These are phyloP conservation scores for Hymenoscyphus linearis DNA, from an alignment of 2,329 filamentous ascomycete species.

Conservation along the genomic window DNA sequence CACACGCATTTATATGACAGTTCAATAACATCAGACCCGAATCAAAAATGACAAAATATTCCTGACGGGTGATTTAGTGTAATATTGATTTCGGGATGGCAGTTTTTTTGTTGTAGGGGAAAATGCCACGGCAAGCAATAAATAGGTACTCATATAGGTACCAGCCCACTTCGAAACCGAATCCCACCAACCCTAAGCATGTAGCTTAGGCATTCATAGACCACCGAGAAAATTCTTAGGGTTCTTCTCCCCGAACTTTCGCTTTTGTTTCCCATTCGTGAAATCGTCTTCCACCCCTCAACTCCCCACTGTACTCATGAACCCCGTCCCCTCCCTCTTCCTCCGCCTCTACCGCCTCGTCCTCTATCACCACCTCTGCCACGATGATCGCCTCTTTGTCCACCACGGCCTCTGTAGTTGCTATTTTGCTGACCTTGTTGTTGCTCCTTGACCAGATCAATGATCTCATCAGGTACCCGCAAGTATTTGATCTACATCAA, in stretches of 20 bases:
- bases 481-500: constrained; percentile 81
- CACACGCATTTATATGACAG: too few relatives aligned
- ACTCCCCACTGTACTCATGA: constrained; percentile 10
- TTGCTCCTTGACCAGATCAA: constrained; percentile 91
- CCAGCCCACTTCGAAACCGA: neutral
- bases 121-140: neutral
- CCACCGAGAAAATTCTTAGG: neutral
- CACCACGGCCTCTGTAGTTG: constrained; percentile 58
- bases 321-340: constrained; percentile 27
- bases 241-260: neutral
- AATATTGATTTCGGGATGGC: neutral
- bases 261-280: neutral
- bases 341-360: constrained; percentile 32
- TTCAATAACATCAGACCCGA: too few relatives aligned
- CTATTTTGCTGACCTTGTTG: constrained; percentile 38
- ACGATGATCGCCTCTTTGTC: constrained; percentile 51
- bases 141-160: neutral
- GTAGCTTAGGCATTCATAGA: neutral
- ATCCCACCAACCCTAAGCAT: neutral
- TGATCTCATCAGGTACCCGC: constrained; percentile 91
- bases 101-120: neutral
- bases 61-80: neutral
- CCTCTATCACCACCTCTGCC: constrained; percentile 43
- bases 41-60: too few relatives aligned
- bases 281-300: neutral